Base-by-base conservation (phyloP, 2,329 filamentous ascomycete genomes). In the Fusarium nurragi region DNA sequence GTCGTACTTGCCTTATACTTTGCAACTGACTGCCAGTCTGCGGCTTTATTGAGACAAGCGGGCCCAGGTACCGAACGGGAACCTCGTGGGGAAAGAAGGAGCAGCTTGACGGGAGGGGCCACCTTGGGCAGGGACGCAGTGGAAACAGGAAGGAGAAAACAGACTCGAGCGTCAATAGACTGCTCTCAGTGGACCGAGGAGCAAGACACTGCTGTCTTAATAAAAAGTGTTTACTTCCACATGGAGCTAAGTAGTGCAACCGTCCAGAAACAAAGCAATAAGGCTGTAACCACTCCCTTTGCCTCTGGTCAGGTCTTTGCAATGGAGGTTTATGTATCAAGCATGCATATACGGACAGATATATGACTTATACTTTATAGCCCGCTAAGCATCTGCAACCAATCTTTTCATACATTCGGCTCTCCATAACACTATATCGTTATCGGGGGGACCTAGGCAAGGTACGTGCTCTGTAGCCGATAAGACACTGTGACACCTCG, bases 401-500 rank as follows among this genome's bases (percentile, higher is more conserved):
- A 30, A 30, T 14, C 12, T 30, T 14, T 30, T 28, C 11, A 30
- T 10, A 13, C 13, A 30, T 30, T 4, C 28, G 4, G 10, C 8
- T 16, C 12, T 34, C 16, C 32, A 18, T n/a, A 9, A 18, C 16
- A 10, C 10, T 34, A 7, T n/a, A 34, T 34, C 16, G n/a, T 16
- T 34, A 34, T 4, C 7, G 32, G 9, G 26, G 21, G 37, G 34
- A 23, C 36, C 30, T 58, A 50, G 53, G 40, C 12, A 47, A 18
- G 26, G 37, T 30, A 28, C 8, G 54, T n/a, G 44, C 28, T 38
- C 43, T n/a, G 32, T 39, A 30, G 6, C 55, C 45, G 54, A 57
- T 26, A 40, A 60, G 43, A 39, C 51, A 47, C 39, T 47, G 38
- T 37, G 54, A 64, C 56, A 62, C 69, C 69, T 71, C 69, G 69